phyloP scores from a whole-genome alignment of 768 basidiomycete genomes.

The Lentinus tigrinus region DNA sequence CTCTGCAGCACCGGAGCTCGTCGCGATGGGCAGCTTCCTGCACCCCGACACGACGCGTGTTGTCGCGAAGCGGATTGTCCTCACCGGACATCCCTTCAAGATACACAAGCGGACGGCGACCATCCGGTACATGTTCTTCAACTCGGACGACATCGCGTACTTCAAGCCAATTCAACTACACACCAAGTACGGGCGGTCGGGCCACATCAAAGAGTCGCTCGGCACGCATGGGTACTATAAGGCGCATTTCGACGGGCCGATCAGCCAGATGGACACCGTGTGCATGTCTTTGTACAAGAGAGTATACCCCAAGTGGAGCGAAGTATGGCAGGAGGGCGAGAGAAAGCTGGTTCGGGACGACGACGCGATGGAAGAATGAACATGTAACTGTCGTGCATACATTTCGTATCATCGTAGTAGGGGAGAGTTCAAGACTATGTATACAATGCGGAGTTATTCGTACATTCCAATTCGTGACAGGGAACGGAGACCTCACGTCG shows the following conservation, averaged over 20 bases:
- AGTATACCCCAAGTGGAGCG: slow-evolving; percentile 86
- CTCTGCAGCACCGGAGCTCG: slow-evolving; percentile 68
- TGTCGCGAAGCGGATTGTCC: slow-evolving; percentile 88
- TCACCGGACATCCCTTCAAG: slow-evolving; percentile 96
- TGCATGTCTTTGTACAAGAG: slow-evolving; percentile 96
- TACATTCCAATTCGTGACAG: no score
- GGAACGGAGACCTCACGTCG: no score
- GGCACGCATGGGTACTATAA: slow-evolving; percentile 98
- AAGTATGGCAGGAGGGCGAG: slow-evolving; percentile 41
- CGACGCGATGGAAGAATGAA: slow-evolving; percentile 28
- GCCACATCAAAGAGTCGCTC: slow-evolving; percentile 88
- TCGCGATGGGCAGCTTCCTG: slow-evolving; percentile 86
- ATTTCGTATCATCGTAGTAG: background rate
- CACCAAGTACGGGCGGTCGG: slow-evolving; percentile 87
- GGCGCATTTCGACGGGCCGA: slow-evolving; percentile 89
- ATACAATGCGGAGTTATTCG: no score
- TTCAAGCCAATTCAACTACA: slow-evolving; percentile 92
- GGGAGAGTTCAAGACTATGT: background rate
- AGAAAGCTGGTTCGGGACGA: slow-evolving; percentile 1
- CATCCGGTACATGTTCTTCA: slow-evolving; percentile 98
- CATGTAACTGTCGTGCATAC: background rate
- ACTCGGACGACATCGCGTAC: slow-evolving; percentile 85
- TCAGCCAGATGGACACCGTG: slow-evolving; percentile 95
- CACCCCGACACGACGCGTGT: slow-evolving; percentile 89
- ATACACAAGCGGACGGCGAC: slow-evolving; percentile 97